phyloP scores from a whole-genome alignment of 768 basidiomycete species.

The Suillus decipiens region DNA sequence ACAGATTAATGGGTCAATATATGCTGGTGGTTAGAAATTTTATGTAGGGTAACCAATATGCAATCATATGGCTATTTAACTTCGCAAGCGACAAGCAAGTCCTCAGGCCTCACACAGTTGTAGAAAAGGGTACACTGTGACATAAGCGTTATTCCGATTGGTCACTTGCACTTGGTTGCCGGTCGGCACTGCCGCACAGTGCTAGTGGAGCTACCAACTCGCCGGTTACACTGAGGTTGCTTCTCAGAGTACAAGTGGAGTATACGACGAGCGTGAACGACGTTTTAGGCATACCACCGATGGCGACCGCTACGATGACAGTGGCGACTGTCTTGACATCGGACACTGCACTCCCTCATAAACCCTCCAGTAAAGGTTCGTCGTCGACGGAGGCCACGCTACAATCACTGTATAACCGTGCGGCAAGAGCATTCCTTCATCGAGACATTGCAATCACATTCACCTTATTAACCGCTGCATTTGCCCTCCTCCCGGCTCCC shows the following conservation, averaged over 20 bases:
- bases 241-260: too few species aligned
- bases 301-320: conserved; percentile 52
- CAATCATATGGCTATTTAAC: neutral
- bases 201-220: too few species aligned
- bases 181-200: too few species aligned
- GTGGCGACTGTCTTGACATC: conserved; percentile 20
- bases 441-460: conserved; percentile 67
- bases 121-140: too few species aligned
- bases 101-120: too few species aligned
- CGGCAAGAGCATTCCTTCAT: conserved; percentile 76
- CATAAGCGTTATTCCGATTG: too few species aligned
- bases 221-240: too few species aligned
- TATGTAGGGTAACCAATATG: neutral
- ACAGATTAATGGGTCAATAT: neutral
- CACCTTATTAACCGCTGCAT: conserved; percentile 67
- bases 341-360: conserved; percentile 40
- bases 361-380: conserved; percentile 26
- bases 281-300: conserved; percentile 23
- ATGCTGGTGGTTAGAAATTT: neutral
- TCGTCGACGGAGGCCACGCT: conserved; percentile 50
- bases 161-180: too few species aligned
- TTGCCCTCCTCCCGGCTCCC: conserved; percentile 55
- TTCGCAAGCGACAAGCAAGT: neutral
- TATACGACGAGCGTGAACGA: neutral
- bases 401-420: conserved; percentile 73